A percentile compares a stretch with the other conserved stretches of the same genome.
These are phyloP conservation scores for Capronia americana DNA, from an alignment of 2,329 filamentous ascomycete species.

Conservation along the genomic window DNA sequence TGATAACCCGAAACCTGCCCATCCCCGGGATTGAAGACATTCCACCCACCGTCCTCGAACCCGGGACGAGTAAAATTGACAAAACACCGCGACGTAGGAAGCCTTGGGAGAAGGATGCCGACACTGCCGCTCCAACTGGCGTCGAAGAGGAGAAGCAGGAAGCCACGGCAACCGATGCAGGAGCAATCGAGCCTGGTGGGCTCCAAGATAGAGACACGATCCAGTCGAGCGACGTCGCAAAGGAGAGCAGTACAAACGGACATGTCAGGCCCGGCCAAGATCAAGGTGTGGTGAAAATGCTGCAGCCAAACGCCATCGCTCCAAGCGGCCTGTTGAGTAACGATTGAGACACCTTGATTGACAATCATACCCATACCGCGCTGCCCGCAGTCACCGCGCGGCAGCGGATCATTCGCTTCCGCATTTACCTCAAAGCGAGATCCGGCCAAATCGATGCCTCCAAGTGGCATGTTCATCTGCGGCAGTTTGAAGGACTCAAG, in stretches of 20 bases:
- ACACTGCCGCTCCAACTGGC: neutral
- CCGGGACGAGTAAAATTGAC: conserved; percentile 49
- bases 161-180: neutral
- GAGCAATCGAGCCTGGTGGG: neutral
- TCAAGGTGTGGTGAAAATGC: conserved; percentile 38
- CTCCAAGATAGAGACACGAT: neutral
- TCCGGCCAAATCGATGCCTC: neutral
- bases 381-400: neutral
- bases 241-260: conserved; percentile 28
- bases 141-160: neutral
- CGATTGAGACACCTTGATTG: conserved; percentile 26
- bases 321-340: conserved; percentile 36
- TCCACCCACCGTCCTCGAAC: conserved; percentile 74
- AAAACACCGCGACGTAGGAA: conserved; percentile 62
- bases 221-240: neutral
- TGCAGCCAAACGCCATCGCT: conserved; percentile 39
- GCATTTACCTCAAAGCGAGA: neutral
- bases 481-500: neutral
- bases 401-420: neutral
- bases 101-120: conserved; percentile 78
- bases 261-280: conserved; percentile 27
- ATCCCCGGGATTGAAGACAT: conserved; percentile 89
- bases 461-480: neutral
- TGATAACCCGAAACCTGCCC: conserved; percentile 80
- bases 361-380: neutral